Evolutionary conservation across 2,329 filamentous ascomycete species (phyloP).

Genomic region (Diplodia sapinea): DNA sequence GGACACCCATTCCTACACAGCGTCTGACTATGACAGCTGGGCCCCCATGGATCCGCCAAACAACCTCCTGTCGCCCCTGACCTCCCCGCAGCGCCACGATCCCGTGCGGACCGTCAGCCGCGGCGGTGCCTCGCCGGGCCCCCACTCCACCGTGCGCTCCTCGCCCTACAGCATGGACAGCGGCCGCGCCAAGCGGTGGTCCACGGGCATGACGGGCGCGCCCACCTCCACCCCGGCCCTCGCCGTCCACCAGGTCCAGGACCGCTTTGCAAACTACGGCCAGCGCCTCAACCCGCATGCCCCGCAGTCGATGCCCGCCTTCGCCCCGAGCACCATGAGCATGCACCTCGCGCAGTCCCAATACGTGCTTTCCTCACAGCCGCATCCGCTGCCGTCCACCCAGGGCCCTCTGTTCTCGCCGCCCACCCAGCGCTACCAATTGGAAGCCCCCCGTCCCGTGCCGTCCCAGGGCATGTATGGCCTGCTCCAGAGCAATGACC

Average conservation of each 20-base stretch:
- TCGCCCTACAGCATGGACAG: slow-evolving; percentile 72
- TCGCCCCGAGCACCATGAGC: slow-evolving; percentile 42
- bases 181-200: slow-evolving; percentile 75
- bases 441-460: slow-evolving; percentile 62
- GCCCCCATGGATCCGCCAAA: slow-evolving; percentile 72
- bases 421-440: slow-evolving; percentile 58
- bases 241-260: slow-evolving; percentile 63
- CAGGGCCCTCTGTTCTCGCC: slow-evolving; percentile 53
- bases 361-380: slow-evolving; percentile 47
- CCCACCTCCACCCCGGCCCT: slow-evolving; percentile 67
- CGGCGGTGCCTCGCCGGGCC: slow-evolving; percentile 73
- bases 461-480: slow-evolving; percentile 76
- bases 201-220: slow-evolving; percentile 60
- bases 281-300: slow-evolving; percentile 60
- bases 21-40: slow-evolving; percentile 64
- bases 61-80: slow-evolving; percentile 73
- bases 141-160: slow-evolving; percentile 69
- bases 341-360: slow-evolving; percentile 44
- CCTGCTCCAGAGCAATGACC: slow-evolving; percentile 76
- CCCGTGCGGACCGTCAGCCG: slow-evolving; percentile 61
- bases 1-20: slow-evolving; percentile 67
- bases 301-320: slow-evolving; percentile 48
- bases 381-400: slow-evolving; percentile 48
- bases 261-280: slow-evolving; percentile 65
- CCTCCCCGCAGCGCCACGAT: slow-evolving; percentile 69